Percentiles rank a stretch among this genome's conserved stretches.
Conservation (phyloP, 2,329 filamentous ascomycete genomes). For the Penicillium rolfsii region DNA sequence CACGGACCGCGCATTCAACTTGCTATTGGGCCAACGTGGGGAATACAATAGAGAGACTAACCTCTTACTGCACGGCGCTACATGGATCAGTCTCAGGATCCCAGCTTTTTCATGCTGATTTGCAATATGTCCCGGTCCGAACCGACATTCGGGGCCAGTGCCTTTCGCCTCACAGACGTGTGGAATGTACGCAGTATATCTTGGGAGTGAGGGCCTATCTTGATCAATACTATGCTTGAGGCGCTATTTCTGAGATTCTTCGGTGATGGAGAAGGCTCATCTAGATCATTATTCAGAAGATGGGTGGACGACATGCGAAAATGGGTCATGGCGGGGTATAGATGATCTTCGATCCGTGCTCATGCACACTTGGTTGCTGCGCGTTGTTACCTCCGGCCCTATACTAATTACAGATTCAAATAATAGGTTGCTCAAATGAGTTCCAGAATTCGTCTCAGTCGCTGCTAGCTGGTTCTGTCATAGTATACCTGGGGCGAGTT, state of each 20-base stretch:
- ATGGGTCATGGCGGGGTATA: neutral
- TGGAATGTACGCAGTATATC: too few species aligned
- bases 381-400: neutral
- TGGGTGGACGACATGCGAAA: neutral
- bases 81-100: neutral
- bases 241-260: too few species aligned
- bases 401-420: neutral
- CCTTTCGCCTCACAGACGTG: too few species aligned
- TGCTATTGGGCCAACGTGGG: conserved; percentile 8
- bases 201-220: too few species aligned
- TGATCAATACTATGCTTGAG: too few species aligned
- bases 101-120: neutral
- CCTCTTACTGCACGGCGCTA: conserved; percentile 15
- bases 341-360: neutral
- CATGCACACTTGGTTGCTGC: neutral
- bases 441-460: neutral
- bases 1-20: conserved; percentile 7
- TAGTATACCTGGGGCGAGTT: neutral
- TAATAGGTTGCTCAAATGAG: neutral
- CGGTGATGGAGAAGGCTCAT: too few species aligned
- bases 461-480: neutral
- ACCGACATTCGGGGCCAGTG: neutral
- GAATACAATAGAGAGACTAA: conserved; percentile 8
- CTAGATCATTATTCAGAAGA: too few species aligned
- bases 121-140: conserved; percentile 6